Base-by-base conservation (phyloP, 164 flowering plant species). In the Tetracentron sinense region DNA sequence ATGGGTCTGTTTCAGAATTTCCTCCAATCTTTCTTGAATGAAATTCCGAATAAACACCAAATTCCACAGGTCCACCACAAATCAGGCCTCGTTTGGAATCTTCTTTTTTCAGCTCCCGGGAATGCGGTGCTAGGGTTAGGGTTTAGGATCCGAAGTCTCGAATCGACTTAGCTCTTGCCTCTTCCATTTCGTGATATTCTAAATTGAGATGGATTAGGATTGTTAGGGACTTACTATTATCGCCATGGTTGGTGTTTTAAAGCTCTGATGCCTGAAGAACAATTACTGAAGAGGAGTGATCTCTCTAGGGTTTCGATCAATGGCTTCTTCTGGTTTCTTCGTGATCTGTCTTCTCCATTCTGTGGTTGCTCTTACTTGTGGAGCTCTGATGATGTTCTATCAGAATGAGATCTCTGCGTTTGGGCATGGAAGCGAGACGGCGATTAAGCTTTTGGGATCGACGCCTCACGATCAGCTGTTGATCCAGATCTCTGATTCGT, bases 401-500 rank as follows among this genome's bases (percentile, higher is more conserved):
- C 74, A 75, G 28, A 69, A 83, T 12, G 85, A 88, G 68, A 60
- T 86, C 58, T 81, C 78, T 58, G 73, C 66, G 30, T 69, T 86
- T 20, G 77, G 82, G 1, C 86, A 83, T 57, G 92, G 92, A 66
- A 59, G 21, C 11, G 91, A 85, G 65, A 79, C 72, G 14, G 90
- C 92, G 3, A 76, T 55, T 20, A 91, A 84, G 74, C 83, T 89
- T 0, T 47, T 83, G 48, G 96, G 92, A 0, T 89, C 90, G 1
- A 83, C 88, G 15, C 86, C 92, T 0, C 90, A 81, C 53, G 96
- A 86, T 55, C 89, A 85, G 77, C 78, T 89, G 23, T 62, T 89
- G 70, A 81, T 86, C 54, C 81, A 76, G 67, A 83, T 76, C 27
- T 83, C 90, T 21, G 87, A 85, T 51, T 82, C 96, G 6, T 86